Evolutionary conservation across 176 grass and related monocot genomes (phyloP).

Genomic region (Triticum turgidum): DNA sequence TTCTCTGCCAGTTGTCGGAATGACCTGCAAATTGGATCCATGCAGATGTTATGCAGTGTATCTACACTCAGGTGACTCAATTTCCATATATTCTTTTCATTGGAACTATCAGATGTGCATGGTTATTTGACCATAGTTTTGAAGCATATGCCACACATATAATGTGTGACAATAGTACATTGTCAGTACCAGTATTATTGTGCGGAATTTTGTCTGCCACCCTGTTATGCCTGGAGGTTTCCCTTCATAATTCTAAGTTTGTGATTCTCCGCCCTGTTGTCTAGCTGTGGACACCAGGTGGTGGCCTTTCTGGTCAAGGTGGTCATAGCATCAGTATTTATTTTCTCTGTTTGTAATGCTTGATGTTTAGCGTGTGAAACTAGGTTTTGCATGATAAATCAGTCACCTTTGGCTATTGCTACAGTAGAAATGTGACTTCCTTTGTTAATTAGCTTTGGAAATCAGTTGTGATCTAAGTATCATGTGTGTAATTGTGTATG

Average conservation of each 20-base stretch:
- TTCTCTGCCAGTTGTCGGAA: neutral
- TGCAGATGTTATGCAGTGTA: neutral
- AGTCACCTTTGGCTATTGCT: too few relatives aligned
- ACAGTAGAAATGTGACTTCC: too few relatives aligned
- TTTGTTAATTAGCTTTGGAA: too few relatives aligned
- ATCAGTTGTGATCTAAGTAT: too few relatives aligned
- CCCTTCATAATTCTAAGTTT: too few relatives aligned
- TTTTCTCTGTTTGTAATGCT: conserved; percentile 29
- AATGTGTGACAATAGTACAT: neutral
- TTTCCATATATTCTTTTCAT: neutral
- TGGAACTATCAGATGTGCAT: neutral
- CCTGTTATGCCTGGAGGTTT: too few relatives aligned
- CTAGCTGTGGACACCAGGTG: conserved; percentile 7
- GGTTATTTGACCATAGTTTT: conserved; percentile 2
- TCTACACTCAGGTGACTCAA: neutral
- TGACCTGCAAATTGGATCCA: neutral
- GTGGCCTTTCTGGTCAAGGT: conserved; percentile 36
- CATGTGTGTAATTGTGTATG: too few relatives aligned
- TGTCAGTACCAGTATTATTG: neutral
- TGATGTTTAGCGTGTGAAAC: conserved; percentile 22
- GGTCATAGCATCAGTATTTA: conserved; percentile 21
- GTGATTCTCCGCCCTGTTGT: conserved; percentile 15
- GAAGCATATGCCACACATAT: neutral
- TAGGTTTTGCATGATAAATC: neutral
- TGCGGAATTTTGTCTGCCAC: too few relatives aligned